These are phyloP conservation scores for Omphalea diandra DNA, from an alignment of 441 rosid genomes.

Conservation along the genomic window DNA sequence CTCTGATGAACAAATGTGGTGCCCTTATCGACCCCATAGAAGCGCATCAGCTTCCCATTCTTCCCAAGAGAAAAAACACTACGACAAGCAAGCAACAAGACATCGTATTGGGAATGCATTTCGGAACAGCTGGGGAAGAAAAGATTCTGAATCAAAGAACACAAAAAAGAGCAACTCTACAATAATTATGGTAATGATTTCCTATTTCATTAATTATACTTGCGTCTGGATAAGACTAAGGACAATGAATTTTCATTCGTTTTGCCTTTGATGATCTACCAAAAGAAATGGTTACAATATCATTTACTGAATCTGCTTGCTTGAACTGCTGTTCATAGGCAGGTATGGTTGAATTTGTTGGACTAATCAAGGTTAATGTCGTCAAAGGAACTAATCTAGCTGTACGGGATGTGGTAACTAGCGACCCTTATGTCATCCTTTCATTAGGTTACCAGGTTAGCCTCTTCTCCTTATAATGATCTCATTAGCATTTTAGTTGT, in stretches of 20 bases:
- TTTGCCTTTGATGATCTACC: background rate
- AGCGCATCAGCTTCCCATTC: slow-evolving; percentile 39
- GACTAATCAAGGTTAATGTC: slow-evolving; percentile 89
- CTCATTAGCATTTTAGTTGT: background rate
- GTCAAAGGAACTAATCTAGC: slow-evolving; percentile 95
- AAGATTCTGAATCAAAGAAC: slow-evolving; percentile 60
- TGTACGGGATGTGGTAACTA: slow-evolving; percentile 79
- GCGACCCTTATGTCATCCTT: slow-evolving; percentile 93
- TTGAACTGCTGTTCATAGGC: slow-evolving; percentile 55
- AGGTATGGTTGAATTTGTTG: slow-evolving; percentile 96
- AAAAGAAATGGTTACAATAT: background rate
- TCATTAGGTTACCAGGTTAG: slow-evolving; percentile 87
- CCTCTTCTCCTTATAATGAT: slow-evolving; percentile 23
- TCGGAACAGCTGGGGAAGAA: slow-evolving; percentile 89
- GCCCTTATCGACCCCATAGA: slow-evolving; percentile 40
- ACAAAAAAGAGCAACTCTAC: slow-evolving; percentile 61
- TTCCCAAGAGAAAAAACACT: slow-evolving; percentile 40
- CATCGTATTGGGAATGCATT: slow-evolving; percentile 73
- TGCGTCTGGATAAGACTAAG: background rate
- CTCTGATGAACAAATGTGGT: slow-evolving; percentile 34
- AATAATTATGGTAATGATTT: slow-evolving; percentile 64
- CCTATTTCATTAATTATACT: slow-evolving; percentile 22
- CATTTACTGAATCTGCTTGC: slow-evolving; percentile 18
- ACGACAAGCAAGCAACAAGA: slow-evolving; percentile 54
- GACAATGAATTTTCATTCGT: background rate